phyloP scores from a whole-genome alignment of 108 stramenopile genomes.

The Seminavis robusta region DNA sequence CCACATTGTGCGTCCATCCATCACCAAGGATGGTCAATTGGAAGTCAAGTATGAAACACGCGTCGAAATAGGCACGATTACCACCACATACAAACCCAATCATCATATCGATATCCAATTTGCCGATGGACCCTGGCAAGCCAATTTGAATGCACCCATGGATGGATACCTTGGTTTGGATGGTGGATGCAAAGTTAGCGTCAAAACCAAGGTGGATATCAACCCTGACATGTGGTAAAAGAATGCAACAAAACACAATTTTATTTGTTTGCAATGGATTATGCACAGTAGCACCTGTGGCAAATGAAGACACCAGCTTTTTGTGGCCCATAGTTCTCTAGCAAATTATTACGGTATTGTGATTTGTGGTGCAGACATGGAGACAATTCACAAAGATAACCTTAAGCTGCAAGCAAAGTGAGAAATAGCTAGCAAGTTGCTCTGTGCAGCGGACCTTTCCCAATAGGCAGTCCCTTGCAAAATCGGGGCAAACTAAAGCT shows the following conservation, averaged over 20 bases:
- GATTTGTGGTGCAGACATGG: too few species aligned
- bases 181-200: conserved; percentile 27
- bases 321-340: background rate
- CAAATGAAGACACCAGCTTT: background rate
- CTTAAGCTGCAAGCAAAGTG: too few species aligned
- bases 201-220: conserved; percentile 37
- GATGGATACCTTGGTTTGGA: conserved; percentile 26
- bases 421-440: too few species aligned
- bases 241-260: background rate
- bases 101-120: conserved; percentile 40
- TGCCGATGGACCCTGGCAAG: conserved; percentile 48
- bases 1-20: conserved; percentile 18
- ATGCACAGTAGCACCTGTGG: background rate
- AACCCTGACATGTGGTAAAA: background rate
- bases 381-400: too few species aligned
- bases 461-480: too few species aligned
- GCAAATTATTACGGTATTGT: too few species aligned
- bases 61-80: conserved; percentile 7
- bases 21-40: conserved; percentile 27
- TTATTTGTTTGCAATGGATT: background rate
- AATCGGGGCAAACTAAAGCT: too few species aligned
- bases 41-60: conserved; percentile 8
- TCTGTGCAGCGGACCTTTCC: too few species aligned
- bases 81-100: conserved; percentile 40
- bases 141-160: conserved; percentile 42